phyloP scores from a whole-genome alignment of 139 green algal genomes.

The Asterochloris erici region DNA sequence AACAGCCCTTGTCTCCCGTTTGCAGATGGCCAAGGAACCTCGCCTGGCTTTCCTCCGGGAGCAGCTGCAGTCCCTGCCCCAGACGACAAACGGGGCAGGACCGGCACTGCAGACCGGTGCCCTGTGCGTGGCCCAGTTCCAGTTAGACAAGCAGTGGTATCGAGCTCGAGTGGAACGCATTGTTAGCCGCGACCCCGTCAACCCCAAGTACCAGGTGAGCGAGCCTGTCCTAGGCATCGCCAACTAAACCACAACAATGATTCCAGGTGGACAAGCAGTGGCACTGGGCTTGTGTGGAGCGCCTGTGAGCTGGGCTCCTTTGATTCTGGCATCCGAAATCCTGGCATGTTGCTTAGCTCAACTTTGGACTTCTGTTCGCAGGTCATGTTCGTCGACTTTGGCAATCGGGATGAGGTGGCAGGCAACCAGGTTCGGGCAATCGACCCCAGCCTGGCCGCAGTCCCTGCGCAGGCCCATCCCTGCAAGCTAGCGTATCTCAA shows the following conservation, averaged over 20 bases:
- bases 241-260: too few species aligned
- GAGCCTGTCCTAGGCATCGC: too few species aligned
- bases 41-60: slow-evolving; percentile 66
- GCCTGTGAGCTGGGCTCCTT: slow-evolving; percentile 30
- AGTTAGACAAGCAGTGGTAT: slow-evolving; percentile 79
- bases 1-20: too few species aligned
- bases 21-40: slow-evolving; percentile 48
- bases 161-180: slow-evolving; percentile 31
- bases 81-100: slow-evolving; percentile 24
- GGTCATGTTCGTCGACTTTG: slow-evolving; percentile 91
- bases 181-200: slow-evolving; percentile 30
- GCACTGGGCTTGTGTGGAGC: slow-evolving; percentile 56
- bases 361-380: too few species aligned
- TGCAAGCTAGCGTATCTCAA: slow-evolving; percentile 57
- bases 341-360: too few species aligned
- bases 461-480: slow-evolving; percentile 61
- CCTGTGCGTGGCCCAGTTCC: slow-evolving; percentile 71
- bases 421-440: slow-evolving; percentile 50
- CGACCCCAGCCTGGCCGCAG: slow-evolving; percentile 60
- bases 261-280: slow-evolving; percentile 76
- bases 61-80: slow-evolving; percentile 47
- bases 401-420: slow-evolving; percentile 72
- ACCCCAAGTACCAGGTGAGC: slow-evolving; percentile 19
- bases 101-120: slow-evolving; percentile 48
- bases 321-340: background rate